Conservation (phyloP, 805 yeast genomes). For the Saturnispora bothae region DNA sequence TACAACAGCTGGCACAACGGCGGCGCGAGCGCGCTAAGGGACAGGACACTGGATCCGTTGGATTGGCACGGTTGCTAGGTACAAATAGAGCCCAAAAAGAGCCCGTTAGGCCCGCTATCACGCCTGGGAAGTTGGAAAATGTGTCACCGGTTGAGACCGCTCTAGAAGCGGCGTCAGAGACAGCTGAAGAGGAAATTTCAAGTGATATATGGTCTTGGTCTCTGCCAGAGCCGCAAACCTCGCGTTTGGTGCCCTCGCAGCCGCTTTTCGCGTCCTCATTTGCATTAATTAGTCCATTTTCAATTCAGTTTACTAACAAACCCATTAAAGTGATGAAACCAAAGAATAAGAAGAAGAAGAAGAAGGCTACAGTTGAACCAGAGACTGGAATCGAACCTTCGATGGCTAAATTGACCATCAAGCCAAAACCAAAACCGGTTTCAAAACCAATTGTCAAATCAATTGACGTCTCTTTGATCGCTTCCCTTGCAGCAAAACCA, state of each 20-base stretch:
- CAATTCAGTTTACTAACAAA: constrained; percentile 35
- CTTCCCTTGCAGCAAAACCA: constrained; percentile 31
- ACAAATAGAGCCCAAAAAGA: neutral
- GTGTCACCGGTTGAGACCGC: too few species aligned
- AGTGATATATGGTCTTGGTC: too few species aligned
- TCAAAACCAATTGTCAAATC: neutral
- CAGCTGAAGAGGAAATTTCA: too few species aligned
- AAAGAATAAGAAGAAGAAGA: constrained; percentile 8
- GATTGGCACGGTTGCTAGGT: constrained; percentile 2
- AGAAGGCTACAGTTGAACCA: neutral
- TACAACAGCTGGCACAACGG: constrained; percentile 13
- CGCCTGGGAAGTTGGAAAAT: too few species aligned
- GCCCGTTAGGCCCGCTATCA: too few species aligned
- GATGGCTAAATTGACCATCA: constrained; percentile 7
- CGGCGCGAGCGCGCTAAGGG: constrained; percentile 1
- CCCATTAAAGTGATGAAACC: constrained; percentile 9
- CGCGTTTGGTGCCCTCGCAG: too few species aligned
- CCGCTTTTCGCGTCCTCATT: too few species aligned
- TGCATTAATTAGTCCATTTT: too few species aligned
- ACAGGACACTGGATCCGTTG: constrained; percentile 1
- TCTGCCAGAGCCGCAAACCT: too few species aligned
- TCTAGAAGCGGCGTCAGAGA: too few species aligned
- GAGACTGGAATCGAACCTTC: constrained; percentile 2
- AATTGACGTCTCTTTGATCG: too few species aligned
- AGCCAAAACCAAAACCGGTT: constrained; percentile 3